A percentile compares a stretch with the other conserved stretches of the same genome.
phyloP scores from a whole-genome alignment of 1,139 yeast genomes.

The Zygosaccharomyces sapae region DNA sequence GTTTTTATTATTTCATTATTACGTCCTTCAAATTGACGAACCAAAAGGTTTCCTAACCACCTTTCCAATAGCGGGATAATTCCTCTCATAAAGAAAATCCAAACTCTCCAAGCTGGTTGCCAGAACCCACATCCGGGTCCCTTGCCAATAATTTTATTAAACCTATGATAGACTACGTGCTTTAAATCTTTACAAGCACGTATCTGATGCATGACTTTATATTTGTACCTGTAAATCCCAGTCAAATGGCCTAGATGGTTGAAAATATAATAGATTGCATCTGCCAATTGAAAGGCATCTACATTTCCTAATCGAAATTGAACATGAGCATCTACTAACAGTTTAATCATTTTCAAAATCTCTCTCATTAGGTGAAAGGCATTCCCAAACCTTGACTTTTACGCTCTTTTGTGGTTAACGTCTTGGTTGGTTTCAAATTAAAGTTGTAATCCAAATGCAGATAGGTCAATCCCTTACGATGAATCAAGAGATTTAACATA shows the following conservation, averaged over 20 bases:
- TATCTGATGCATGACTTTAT: conserved; percentile 96
- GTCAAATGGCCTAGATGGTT: conserved; percentile 94
- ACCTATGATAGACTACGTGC: conserved; percentile 80
- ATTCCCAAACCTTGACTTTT: conserved; percentile 94
- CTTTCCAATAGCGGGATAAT: conserved; percentile 88
- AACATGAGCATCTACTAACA: conserved; percentile 89
- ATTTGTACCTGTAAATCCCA: conserved; percentile 93
- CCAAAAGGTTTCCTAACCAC: conserved; percentile 87
- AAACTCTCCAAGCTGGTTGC: conserved; percentile 99
- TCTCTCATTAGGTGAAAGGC: conserved; percentile 94
- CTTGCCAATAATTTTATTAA: conserved; percentile 78
- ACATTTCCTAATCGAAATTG: conserved; percentile 85
- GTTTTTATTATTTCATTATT: conserved; percentile 91
- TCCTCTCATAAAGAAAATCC: conserved; percentile 94
- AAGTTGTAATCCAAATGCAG: conserved; percentile 92
- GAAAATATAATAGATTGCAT: conserved; percentile 82
- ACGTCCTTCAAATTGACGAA: conserved; percentile 95
- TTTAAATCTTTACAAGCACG: conserved; percentile 93
- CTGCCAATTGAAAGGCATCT: conserved; percentile 92
- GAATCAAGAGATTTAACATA: conserved; percentile 85
- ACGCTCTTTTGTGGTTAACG: conserved; percentile 91
- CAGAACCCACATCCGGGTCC: conserved; percentile 99
- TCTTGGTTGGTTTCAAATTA: conserved; percentile 92
- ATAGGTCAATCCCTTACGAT: conserved; percentile 85
- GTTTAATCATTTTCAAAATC: conserved; percentile 71